Conservation (phyloP, 306 rosid species). For the Vigna angularis region DNA sequence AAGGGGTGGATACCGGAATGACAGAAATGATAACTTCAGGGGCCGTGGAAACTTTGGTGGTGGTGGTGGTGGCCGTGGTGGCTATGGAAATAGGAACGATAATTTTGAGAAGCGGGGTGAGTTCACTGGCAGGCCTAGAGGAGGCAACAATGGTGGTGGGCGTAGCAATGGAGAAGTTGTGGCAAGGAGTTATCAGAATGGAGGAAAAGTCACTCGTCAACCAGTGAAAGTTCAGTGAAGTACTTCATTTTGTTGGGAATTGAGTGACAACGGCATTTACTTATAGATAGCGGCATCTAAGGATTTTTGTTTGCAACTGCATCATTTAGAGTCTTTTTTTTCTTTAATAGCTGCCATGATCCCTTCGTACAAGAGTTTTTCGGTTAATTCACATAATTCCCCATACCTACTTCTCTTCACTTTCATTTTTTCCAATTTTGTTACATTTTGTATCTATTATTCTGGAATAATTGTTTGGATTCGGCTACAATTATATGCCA, state of each 20-base stretch:
- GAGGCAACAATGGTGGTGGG: conserved; percentile 44
- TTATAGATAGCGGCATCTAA: conserved; percentile 51
- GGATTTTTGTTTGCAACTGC: conserved; percentile 24
- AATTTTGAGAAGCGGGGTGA: conserved; percentile 60
- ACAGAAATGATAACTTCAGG: conserved; percentile 66
- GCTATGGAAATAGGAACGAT: conserved; percentile 59
- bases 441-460: conserved; percentile 46
- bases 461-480: conserved; percentile 47
- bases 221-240: conserved; percentile 52
- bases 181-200: conserved; percentile 57
- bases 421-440: conserved; percentile 41
- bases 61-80: conserved; percentile 56
- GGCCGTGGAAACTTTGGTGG: conserved; percentile 67
- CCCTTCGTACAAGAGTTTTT: conserved; percentile 29
- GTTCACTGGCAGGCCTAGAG: conserved; percentile 57
- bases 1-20: conserved; percentile 66
- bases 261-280: conserved; percentile 41
- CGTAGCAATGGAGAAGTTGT: conserved; percentile 54
- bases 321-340: conserved; percentile 28
- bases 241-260: conserved; percentile 30
- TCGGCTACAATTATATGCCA: conserved; percentile 38
- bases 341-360: conserved; percentile 32
- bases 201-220: conserved; percentile 57
- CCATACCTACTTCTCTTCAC: neutral
- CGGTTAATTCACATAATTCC: conserved; percentile 27